Conservation (phyloP, 2,329 filamentous ascomycete genomes). For the Fusarium sp. region DNA sequence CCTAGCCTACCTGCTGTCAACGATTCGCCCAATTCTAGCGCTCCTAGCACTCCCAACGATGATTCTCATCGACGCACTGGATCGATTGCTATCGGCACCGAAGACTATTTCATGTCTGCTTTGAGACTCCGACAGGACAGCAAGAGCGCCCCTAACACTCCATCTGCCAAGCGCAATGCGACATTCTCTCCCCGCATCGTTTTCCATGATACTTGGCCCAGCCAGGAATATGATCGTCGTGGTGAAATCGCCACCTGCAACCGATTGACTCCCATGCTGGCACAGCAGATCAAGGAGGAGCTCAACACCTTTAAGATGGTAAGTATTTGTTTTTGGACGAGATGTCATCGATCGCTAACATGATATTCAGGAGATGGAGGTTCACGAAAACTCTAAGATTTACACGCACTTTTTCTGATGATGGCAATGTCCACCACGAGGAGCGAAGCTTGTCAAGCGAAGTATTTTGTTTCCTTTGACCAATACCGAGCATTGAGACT, state of each 20-base stretch:
- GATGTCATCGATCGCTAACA: conserved; percentile 52
- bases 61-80: conserved; percentile 75
- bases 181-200: conserved; percentile 93
- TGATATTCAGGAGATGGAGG: conserved; percentile 89
- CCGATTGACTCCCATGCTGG: conserved; percentile 93
- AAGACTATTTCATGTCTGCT: conserved; percentile 90
- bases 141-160: conserved; percentile 84
- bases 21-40: conserved; percentile 86
- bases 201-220: conserved; percentile 97
- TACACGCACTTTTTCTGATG: conserved; percentile 99
- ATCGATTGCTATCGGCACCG: conserved; percentile 78
- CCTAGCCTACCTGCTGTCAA: conserved; percentile 71
- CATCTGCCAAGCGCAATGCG: conserved; percentile 70
- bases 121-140: conserved; percentile 79
- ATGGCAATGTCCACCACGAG: conserved; percentile 47
- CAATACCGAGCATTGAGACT: conserved; percentile 40
- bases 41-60: conserved; percentile 88
- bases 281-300: conserved; percentile 99
- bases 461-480: conserved; percentile 45
- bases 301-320: conserved; percentile 98
- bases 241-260: conserved; percentile 99
- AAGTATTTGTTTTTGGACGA: conserved; percentile 16
- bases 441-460: conserved; percentile 40
- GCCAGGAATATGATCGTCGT: conserved; percentile 93
- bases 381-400: conserved; percentile 98